phyloP scores from a whole-genome alignment of 1,284 basidiomycete genomes.

The Melampsora americana region DNA sequence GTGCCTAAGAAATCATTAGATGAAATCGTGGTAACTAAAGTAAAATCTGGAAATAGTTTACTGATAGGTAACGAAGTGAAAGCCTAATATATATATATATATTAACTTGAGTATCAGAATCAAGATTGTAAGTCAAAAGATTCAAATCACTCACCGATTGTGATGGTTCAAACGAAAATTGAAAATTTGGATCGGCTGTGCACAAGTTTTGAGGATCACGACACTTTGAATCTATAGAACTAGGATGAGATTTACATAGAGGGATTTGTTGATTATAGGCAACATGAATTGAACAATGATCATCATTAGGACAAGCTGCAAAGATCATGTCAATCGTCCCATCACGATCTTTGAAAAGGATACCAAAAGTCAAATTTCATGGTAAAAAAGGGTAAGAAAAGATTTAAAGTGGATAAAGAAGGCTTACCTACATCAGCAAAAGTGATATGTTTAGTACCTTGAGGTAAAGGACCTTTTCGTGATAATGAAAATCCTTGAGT shows the following conservation, averaged over 20 bases:
- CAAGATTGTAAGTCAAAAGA: slow-evolving; percentile 10
- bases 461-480: slow-evolving; percentile 68
- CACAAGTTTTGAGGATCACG: slow-evolving; percentile 77
- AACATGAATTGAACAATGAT: slow-evolving; percentile 78
- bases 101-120: slow-evolving; percentile 24
- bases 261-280: slow-evolving; percentile 89
- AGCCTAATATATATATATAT: slow-evolving; percentile 59
- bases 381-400: no score
- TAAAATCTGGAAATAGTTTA: slow-evolving; percentile 60
- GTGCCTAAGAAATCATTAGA: slow-evolving; percentile 60
- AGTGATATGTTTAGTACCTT: slow-evolving; percentile 71
- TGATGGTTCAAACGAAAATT: slow-evolving; percentile 61
- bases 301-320: slow-evolving; percentile 68
- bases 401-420: not conserved
- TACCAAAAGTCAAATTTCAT: not conserved
- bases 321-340: slow-evolving; percentile 95
- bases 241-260: slow-evolving; percentile 61
- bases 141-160: slow-evolving; percentile 13
- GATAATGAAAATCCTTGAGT: slow-evolving; percentile 69
- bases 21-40: slow-evolving; percentile 59
- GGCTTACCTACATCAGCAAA: slow-evolving; percentile 85
- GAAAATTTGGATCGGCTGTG: slow-evolving; percentile 72
- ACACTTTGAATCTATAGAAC: slow-evolving; percentile 58
- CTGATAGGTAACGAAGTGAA: slow-evolving; percentile 68
- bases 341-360: slow-evolving; percentile 69